Conservation (phyloP, 169 alveolate genomes). For the Plasmodium relictum region DNA sequence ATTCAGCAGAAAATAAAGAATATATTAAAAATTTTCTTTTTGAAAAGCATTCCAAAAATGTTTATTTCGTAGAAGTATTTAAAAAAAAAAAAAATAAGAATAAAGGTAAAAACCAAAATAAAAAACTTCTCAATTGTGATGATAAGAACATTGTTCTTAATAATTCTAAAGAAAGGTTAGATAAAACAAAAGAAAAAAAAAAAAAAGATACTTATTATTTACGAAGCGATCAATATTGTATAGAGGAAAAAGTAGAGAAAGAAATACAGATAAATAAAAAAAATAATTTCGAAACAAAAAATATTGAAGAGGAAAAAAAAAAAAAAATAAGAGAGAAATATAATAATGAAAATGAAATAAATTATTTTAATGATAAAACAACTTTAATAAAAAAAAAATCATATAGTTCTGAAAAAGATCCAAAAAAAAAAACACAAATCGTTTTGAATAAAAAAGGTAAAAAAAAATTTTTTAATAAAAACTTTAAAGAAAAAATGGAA, state of each 20-base stretch:
- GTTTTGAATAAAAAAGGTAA: not conserved
- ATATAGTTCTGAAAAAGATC: conserved; percentile 15
- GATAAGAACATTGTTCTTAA: not conserved
- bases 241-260: not conserved
- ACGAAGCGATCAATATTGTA: not conserved
- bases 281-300: conserved; percentile 10
- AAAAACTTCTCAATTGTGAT: not conserved
- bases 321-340: not conserved
- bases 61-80: conserved; percentile 49
- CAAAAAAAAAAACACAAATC: not conserved
- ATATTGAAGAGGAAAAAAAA: not conserved
- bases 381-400: conserved; percentile 13
- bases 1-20: conserved; percentile 59
- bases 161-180: not conserved
- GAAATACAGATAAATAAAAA: not conserved
- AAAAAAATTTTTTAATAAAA: not conserved
- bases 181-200: not conserved
- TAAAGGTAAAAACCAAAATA: too few species aligned
- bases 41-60: conserved; percentile 24
- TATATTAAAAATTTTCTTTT: conserved; percentile 52
- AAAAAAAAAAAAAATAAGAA: conserved; percentile 28
- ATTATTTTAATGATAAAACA: conserved; percentile 37
- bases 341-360: not conserved
- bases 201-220: not conserved
- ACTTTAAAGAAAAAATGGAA: not conserved